Evolutionary conservation across 2,329 filamentous ascomycete genomes (phyloP).

Genomic region (Nemania diffusa): DNA sequence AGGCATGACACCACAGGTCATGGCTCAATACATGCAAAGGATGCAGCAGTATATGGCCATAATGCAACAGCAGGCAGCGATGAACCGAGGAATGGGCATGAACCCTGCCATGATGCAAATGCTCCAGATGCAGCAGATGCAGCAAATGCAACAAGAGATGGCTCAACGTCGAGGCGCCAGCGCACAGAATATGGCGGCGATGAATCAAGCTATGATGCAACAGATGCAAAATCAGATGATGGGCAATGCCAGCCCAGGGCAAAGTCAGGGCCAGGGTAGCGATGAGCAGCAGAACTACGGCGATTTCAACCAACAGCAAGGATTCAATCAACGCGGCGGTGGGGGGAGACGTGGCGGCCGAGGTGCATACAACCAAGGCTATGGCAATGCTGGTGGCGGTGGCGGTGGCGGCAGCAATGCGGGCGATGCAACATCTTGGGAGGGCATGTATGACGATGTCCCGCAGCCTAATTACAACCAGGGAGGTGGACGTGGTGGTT

Average conservation of each 20-base stretch:
- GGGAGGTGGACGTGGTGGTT: conserved; percentile 57
- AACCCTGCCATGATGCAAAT: conserved; percentile 82
- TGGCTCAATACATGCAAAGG: conserved; percentile 97
- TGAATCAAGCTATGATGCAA: conserved; percentile 68
- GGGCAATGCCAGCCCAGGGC: conserved; percentile 42
- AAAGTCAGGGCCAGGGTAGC: conserved; percentile 52
- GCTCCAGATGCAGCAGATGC: conserved; percentile 81
- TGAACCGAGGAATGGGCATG: conserved; percentile 77
- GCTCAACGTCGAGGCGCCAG: conserved; percentile 51
- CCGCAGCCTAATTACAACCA: conserved; percentile 78
- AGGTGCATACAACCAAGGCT: conserved; percentile 52
- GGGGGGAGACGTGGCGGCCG: conserved; percentile 47
- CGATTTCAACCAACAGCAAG: conserved; percentile 46
- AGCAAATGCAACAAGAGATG: conserved; percentile 68
- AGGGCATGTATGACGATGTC: conserved; percentile 98
- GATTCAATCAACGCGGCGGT: conserved; percentile 46
- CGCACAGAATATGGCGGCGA: conserved; percentile 54
- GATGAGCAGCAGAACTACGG: conserved; percentile 45
- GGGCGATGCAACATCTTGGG: conserved; percentile 86
- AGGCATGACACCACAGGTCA: conserved; percentile 91
- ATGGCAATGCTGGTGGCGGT: conserved; percentile 55
- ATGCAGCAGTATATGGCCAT: conserved; percentile 98
- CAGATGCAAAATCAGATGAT: conserved; percentile 60
- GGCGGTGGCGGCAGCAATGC: conserved; percentile 61
- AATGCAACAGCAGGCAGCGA: conserved; percentile 94